Evolutionary conservation across 805 yeast genomes (phyloP).

Genomic region (Metschnikowia peoriensis): DNA sequence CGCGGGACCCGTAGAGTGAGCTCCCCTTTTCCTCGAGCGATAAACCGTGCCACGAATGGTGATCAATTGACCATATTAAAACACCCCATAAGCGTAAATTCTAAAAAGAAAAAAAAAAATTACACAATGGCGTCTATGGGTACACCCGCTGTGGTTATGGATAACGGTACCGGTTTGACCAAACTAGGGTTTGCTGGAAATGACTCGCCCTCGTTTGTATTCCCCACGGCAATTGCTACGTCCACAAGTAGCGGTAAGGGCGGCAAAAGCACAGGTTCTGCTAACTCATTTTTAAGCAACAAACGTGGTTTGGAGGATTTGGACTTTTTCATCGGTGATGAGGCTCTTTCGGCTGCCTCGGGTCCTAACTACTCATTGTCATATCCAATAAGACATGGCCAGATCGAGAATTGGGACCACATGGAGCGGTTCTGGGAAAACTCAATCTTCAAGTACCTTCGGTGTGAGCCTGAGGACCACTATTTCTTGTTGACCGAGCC

Average conservation of each 20-base stretch:
- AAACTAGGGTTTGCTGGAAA: conserved; percentile 98
- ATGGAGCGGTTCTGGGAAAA: conserved; percentile 99
- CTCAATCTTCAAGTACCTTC: conserved; percentile 90
- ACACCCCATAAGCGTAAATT: background rate
- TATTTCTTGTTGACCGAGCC: conserved; percentile 95
- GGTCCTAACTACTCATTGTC: conserved; percentile 84
- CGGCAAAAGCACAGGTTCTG: conserved; percentile 34
- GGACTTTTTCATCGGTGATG: conserved; percentile 94
- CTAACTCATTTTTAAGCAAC: conserved; percentile 47
- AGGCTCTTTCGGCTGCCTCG: conserved; percentile 86
- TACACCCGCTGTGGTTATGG: conserved; percentile 96
- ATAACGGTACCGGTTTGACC: conserved; percentile 97
- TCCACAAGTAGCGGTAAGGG: conserved; percentile 47
- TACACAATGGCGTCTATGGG: conserved; percentile 42
- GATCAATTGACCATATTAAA: background rate
- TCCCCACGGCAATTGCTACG: conserved; percentile 96
- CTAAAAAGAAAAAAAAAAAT: background rate
- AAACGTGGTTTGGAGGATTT: conserved; percentile 92
- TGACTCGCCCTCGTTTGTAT: conserved; percentile 94
- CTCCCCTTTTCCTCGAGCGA: conserved; percentile 4
- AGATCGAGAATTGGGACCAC: conserved; percentile 98
- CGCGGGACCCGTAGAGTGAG: background rate
- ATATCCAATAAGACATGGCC: conserved; percentile 97
- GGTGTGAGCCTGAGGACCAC: conserved; percentile 99
- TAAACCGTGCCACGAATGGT: background rate